These are phyloP conservation scores for Malus orientalis DNA, from an alignment of 306 rosid genomes.

Conservation along the genomic window DNA sequence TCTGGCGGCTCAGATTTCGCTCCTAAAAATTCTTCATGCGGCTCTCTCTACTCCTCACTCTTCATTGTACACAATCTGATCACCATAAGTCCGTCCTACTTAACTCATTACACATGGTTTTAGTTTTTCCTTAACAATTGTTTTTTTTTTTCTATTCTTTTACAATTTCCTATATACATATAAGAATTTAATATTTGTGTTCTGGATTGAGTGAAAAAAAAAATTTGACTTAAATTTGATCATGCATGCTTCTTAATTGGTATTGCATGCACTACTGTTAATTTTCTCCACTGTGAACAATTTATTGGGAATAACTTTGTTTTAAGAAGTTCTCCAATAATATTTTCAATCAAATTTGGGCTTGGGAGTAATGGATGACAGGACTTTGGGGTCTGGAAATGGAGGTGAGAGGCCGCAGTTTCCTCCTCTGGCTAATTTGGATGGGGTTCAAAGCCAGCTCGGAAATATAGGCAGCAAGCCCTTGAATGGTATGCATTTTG, in stretches of 20 bases:
- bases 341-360: background rate
- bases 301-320: background rate
- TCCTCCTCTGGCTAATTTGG: constrained; percentile 14
- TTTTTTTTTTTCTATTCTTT: background rate
- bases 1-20: constrained; percentile 33
- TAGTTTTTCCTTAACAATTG: background rate
- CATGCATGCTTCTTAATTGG: background rate
- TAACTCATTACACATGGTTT: background rate
- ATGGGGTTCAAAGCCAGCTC: constrained; percentile 31
- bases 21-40: background rate
- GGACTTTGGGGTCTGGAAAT: constrained; percentile 22
- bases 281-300: background rate
- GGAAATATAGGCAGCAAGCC: constrained; percentile 18
- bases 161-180: background rate
- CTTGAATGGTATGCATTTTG: constrained; percentile 21
- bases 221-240: background rate
- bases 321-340: background rate
- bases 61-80: background rate
- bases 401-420: constrained; percentile 14
- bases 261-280: background rate
- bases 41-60: background rate
- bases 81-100: background rate
- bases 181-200: background rate
- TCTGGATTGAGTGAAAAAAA: background rate
- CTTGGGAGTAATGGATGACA: constrained; percentile 11